These are phyloP conservation scores for Picochlorum costavermella DNA, from an alignment of 139 green algal species.

Conservation along the genomic window DNA sequence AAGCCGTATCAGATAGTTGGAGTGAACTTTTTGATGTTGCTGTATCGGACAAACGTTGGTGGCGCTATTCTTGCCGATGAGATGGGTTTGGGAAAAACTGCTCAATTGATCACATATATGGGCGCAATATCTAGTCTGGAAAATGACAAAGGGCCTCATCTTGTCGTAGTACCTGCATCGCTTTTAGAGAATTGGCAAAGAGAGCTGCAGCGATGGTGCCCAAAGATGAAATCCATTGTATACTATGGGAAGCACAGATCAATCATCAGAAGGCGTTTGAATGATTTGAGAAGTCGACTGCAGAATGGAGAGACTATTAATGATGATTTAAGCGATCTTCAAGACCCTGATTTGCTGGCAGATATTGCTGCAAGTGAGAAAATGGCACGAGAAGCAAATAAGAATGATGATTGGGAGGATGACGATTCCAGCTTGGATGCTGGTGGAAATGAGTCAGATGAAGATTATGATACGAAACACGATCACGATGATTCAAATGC, in stretches of 20 bases:
- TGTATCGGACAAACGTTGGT: constrained; percentile 49
- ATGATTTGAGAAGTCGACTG: constrained; percentile 15
- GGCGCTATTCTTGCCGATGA: constrained; percentile 15
- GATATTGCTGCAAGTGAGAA: constrained; percentile 16
- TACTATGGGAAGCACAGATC: constrained; percentile 73
- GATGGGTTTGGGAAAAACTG: constrained; percentile 81
- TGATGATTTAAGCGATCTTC: constrained; percentile 27
- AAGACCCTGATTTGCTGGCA: constrained; percentile 18
- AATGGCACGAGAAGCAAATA: constrained; percentile 17
- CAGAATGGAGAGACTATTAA: constrained; percentile 5
- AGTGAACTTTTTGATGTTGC: constrained; percentile 88
- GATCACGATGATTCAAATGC: constrained; percentile 1
- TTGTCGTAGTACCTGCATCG: constrained; percentile 61
- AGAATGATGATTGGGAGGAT: constrained; percentile 21
- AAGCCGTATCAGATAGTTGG: constrained; percentile 91
- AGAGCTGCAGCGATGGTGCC: constrained; percentile 69
- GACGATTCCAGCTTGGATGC: constrained; percentile 7
- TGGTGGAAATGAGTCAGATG: constrained; percentile 6
- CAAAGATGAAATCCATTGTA: constrained; percentile 40
- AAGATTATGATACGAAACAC: constrained; percentile 6
- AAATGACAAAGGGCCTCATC: constrained; percentile 40
- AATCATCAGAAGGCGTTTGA: constrained; percentile 37
- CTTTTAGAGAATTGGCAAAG: constrained; percentile 89
- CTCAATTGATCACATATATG: constrained; percentile 79
- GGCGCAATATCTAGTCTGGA: constrained; percentile 29